A percentile compares a stretch with the other conserved stretches of the same genome.
phyloP scores from a whole-genome alignment of 257 asterid genomes.

The Solanum chiquidenum region DNA sequence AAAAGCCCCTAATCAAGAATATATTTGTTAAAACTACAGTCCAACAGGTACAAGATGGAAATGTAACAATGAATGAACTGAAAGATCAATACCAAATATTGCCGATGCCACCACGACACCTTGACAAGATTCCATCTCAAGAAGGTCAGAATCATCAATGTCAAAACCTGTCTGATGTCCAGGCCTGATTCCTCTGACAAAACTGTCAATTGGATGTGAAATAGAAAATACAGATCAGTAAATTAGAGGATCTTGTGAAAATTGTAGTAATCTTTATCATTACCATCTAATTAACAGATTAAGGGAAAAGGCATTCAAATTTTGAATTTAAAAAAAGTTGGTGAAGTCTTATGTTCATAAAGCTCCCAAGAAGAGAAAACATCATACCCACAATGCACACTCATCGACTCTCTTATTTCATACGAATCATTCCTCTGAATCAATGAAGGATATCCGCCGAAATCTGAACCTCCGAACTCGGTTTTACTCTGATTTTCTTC shows the following conservation, averaged over 20 bases:
- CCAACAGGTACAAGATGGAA: not conserved
- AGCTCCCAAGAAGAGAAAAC: not conserved
- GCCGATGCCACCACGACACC: constrained; percentile 93
- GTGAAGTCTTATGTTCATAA: not conserved
- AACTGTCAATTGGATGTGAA: constrained; percentile 19
- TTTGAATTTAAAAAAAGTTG: not conserved
- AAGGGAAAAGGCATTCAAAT: not conserved
- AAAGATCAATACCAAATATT: constrained; percentile 58
- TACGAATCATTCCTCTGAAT: constrained; percentile 64
- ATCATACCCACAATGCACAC: constrained; percentile 88
- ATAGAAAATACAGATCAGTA: not conserved
- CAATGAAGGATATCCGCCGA: constrained; percentile 87
- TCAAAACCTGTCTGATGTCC: constrained; percentile 82
- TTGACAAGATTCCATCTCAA: constrained; percentile 74
- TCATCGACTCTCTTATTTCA: constrained; percentile 73
- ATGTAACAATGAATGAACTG: not conserved
- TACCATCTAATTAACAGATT: not conserved
- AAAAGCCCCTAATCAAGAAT: constrained; percentile 65
- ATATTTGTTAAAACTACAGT: constrained; percentile 11
- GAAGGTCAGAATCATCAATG: constrained; percentile 68
- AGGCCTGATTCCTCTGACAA: constrained; percentile 74
- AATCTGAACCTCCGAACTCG: constrained; percentile 91
- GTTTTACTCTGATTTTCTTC: constrained; percentile 57
- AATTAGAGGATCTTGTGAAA: not conserved
- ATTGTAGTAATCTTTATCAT: not conserved